A percentile compares a stretch with the other conserved stretches of the same genome.
phyloP scores from a whole-genome alignment of 2,329 filamentous ascomycete genomes.

The Ophidiomyces ophidiicola region DNA sequence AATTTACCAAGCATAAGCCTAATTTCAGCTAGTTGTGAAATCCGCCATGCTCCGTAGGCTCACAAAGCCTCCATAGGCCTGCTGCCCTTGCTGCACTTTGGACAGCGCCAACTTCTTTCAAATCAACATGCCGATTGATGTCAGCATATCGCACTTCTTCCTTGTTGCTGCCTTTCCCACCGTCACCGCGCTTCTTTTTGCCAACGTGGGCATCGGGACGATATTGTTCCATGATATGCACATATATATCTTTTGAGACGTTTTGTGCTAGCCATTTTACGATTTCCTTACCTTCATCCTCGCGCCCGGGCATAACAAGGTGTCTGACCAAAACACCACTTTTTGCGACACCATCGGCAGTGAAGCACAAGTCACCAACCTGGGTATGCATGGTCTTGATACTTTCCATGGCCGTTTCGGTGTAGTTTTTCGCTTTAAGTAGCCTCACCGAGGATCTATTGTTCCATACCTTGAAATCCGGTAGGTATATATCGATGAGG shows the following conservation, averaged over 20 bases:
- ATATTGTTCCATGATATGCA: slow-evolving; percentile 86
- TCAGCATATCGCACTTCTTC: slow-evolving; percentile 55
- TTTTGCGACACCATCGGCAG: slow-evolving; percentile 67
- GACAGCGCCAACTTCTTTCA: slow-evolving; percentile 54
- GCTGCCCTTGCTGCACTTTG: slow-evolving; percentile 55
- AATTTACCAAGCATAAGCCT: too few relatives aligned
- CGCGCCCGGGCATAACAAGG: slow-evolving; percentile 72
- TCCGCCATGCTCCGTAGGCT: slow-evolving; percentile 46
- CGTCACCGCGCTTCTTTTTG: slow-evolving; percentile 42
- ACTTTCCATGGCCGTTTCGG: slow-evolving; percentile 58
- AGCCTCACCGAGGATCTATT: slow-evolving; percentile 53
- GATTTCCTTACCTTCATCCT: slow-evolving; percentile 60
- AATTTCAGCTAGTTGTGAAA: too few relatives aligned
- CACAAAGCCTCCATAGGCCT: slow-evolving; percentile 68
- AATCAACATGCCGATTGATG: slow-evolving; percentile 59
- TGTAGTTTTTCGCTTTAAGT: slow-evolving; percentile 68
- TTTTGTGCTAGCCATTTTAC: slow-evolving; percentile 64
- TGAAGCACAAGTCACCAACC: slow-evolving; percentile 74
- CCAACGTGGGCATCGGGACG: slow-evolving; percentile 70
- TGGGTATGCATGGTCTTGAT: slow-evolving; percentile 69
- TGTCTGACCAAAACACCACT: slow-evolving; percentile 64
- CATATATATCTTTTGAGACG: slow-evolving; percentile 61
- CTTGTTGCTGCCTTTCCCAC: slow-evolving; percentile 19
- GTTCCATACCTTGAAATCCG: slow-evolving; percentile 77
- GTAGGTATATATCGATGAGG: slow-evolving; percentile 73